phyloP scores from a whole-genome alignment of 129 eudicot species.

The Rutidosis leptorrhynchoides region DNA sequence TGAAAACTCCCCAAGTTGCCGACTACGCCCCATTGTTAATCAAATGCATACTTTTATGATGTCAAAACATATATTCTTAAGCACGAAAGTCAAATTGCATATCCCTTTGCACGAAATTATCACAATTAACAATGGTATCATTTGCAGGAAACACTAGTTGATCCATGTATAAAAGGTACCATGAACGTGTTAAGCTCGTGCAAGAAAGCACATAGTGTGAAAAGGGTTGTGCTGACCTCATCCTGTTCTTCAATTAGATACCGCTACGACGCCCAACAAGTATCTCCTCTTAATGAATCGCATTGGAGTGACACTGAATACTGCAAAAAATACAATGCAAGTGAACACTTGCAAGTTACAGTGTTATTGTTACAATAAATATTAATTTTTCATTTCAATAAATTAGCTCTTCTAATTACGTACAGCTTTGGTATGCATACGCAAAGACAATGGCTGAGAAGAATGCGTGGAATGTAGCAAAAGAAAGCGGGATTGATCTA shows the following conservation, averaged over 20 bases:
- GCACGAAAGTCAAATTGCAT: too few species aligned
- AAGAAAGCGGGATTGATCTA: slow-evolving; percentile 68
- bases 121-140: not conserved
- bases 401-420: slow-evolving; percentile 7
- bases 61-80: too few species aligned
- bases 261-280: slow-evolving; percentile 58
- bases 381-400: not conserved
- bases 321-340: slow-evolving; percentile 66
- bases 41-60: too few species aligned
- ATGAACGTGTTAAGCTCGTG: slow-evolving; percentile 72
- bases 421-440: slow-evolving; percentile 90
- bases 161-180: slow-evolving; percentile 88
- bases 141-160: slow-evolving; percentile 69
- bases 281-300: slow-evolving; percentile 76
- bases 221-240: slow-evolving; percentile 86
- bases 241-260: slow-evolving; percentile 85
- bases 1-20: too few species aligned
- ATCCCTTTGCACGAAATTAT: too few species aligned
- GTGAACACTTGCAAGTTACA: not conserved
- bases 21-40: too few species aligned
- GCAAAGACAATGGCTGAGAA: slow-evolving; percentile 81
- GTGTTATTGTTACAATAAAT: not conserved
- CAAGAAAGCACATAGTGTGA: slow-evolving; percentile 67
- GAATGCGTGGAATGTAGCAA: slow-evolving; percentile 78
- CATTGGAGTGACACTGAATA: slow-evolving; percentile 86